Evolutionary conservation across 1,284 basidiomycete genomes (phyloP).

Genomic region (Tylopilus sp.): DNA sequence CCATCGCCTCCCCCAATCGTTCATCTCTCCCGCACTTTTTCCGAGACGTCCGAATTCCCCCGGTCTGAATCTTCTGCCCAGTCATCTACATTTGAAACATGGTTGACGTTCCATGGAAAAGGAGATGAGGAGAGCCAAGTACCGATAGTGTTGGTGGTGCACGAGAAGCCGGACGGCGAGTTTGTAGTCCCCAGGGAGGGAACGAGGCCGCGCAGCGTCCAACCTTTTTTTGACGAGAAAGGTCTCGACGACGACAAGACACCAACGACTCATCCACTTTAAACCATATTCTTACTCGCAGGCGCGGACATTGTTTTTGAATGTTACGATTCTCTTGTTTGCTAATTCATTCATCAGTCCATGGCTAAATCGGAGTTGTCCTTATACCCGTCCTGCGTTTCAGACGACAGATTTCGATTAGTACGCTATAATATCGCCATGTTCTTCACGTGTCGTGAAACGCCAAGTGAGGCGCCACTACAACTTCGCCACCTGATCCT

Average conservation of each 20-base stretch:
- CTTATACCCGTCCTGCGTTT: too few species aligned
- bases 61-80: conserved; percentile 12
- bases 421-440: too few species aligned
- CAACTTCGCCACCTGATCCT: conserved; percentile 48
- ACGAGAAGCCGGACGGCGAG: neutral
- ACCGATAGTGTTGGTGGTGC: neutral
- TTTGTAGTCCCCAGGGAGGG: conserved; percentile 8
- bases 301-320: neutral
- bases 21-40: neutral
- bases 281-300: too few species aligned
- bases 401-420: too few species aligned
- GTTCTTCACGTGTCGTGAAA: too few species aligned
- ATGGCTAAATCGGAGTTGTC: too few species aligned
- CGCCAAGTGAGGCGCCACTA: neutral
- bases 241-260: neutral
- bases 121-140: conserved; percentile 1
- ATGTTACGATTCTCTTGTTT: neutral
- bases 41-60: neutral
- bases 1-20: neutral
- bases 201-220: neutral
- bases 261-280: neutral
- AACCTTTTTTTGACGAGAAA: conserved; percentile 6
- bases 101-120: conserved; percentile 7
- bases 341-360: neutral
- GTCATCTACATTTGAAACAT: conserved; percentile 15